These are phyloP conservation scores for Ceratobasidium sp. DNA, from an alignment of 1,284 basidiomycete genomes.

Conservation along the genomic window DNA sequence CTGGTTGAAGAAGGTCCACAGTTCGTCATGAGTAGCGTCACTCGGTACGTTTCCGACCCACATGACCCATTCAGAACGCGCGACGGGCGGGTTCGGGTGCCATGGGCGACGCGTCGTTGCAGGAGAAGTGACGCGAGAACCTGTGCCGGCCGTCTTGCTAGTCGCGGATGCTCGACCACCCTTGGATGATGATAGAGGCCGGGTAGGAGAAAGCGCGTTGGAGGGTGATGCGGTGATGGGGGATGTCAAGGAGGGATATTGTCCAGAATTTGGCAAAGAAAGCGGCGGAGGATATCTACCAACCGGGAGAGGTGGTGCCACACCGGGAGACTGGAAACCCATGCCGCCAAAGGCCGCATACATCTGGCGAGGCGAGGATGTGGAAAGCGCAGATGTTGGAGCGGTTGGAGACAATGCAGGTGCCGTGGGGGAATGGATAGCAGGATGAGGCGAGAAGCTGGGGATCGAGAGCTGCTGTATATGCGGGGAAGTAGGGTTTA, in stretches of 20 bases:
- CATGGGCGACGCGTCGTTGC: slow-evolving; percentile 46
- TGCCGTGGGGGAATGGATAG: slow-evolving; percentile 23
- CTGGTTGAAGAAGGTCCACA: slow-evolving; percentile 82
- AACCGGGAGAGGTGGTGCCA: slow-evolving; percentile 4
- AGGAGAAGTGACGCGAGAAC: slow-evolving; percentile 42
- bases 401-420: slow-evolving; percentile 14
- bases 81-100: slow-evolving; percentile 56
- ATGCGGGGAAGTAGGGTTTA: slow-evolving; percentile 25
- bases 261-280: not conserved
- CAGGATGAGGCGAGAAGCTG: slow-evolving; percentile 16
- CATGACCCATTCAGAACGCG: slow-evolving; percentile 93
- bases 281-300: slow-evolving; percentile 20
- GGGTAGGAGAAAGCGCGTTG: slow-evolving; percentile 14
- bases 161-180: slow-evolving; percentile 31
- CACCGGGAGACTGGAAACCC: slow-evolving; percentile 23
- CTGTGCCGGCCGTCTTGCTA: slow-evolving; percentile 15
- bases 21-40: slow-evolving; percentile 87
- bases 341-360: slow-evolving; percentile 41
- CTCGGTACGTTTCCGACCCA: slow-evolving; percentile 92
- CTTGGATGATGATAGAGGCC: slow-evolving; percentile 34
- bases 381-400: not conserved
- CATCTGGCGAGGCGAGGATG: slow-evolving; percentile 37
- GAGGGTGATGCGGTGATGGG: not conserved
- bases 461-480: slow-evolving; percentile 5
- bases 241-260: slow-evolving; percentile 1